Evolutionary conservation across 2,329 filamentous ascomycete genomes (phyloP).

Genomic region (Karstenula rhodostoma): DNA sequence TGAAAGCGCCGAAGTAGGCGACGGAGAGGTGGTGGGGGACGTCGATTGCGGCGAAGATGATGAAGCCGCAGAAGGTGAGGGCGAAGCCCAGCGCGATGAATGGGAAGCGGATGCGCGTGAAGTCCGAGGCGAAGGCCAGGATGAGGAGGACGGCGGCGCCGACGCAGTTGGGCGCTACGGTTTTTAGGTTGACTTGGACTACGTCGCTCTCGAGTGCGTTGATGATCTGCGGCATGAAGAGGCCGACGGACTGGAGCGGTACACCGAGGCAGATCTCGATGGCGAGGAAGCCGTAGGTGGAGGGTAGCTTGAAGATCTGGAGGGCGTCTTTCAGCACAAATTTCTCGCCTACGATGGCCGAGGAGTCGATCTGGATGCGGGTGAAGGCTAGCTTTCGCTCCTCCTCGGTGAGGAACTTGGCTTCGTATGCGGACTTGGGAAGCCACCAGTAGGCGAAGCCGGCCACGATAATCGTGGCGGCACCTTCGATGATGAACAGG

Average conservation of each 20-base stretch:
- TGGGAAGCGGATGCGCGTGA: conserved; percentile 71
- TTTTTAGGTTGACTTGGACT: conserved; percentile 80
- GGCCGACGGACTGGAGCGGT: conserved; percentile 63
- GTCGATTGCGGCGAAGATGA: conserved; percentile 77
- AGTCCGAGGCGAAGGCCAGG: conserved; percentile 75
- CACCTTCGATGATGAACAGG: conserved; percentile 69
- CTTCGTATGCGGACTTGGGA: conserved; percentile 69
- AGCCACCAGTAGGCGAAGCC: conserved; percentile 74
- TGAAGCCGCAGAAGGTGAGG: conserved; percentile 79
- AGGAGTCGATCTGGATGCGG: conserved; percentile 79
- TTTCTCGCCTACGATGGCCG: conserved; percentile 66
- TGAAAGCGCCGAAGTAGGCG: conserved; percentile 79
- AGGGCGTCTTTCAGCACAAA: conserved; percentile 63
- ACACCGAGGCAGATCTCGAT: conserved; percentile 69
- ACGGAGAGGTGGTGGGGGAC: conserved; percentile 68
- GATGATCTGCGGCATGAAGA: conserved; percentile 68
- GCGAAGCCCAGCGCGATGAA: conserved; percentile 78
- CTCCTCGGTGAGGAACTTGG: conserved; percentile 69
- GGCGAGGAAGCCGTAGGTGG: conserved; percentile 61
- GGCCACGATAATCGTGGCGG: conserved; percentile 66
- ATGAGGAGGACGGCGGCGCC: conserved; percentile 77
- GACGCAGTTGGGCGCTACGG: conserved; percentile 79
- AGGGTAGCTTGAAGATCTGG: conserved; percentile 62
- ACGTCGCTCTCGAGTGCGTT: conserved; percentile 60
- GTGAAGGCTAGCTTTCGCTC: conserved; percentile 74